Percentiles rank a stretch among this genome's conserved stretches.
Evolutionary conservation across 2,329 filamentous ascomycete genomes (phyloP).

Genomic region (Hypoxylon sp.): DNA sequence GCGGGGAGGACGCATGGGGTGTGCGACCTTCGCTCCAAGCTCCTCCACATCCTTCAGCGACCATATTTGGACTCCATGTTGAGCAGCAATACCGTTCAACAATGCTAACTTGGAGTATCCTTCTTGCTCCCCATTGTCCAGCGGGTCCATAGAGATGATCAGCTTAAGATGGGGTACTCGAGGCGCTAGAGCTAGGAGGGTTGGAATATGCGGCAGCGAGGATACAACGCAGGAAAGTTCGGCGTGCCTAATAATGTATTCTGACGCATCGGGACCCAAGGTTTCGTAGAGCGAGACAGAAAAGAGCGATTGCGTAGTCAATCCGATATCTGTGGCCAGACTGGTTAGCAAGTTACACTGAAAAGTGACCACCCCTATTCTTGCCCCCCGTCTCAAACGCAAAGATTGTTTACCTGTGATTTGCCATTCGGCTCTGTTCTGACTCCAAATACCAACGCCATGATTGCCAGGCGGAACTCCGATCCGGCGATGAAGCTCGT

Average conservation of each 20-base stretch:
- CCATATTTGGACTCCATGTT: conserved; percentile 82
- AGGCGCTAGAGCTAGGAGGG: conserved; percentile 82
- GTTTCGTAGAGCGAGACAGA: conserved; percentile 97
- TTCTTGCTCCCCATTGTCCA: conserved; percentile 81
- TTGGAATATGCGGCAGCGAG: conserved; percentile 83
- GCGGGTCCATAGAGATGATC: conserved; percentile 86
- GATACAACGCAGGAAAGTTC: conserved; percentile 80
- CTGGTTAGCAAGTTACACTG: conserved; percentile 30
- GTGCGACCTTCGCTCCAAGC: conserved; percentile 77
- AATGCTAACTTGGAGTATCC: conserved; percentile 85
- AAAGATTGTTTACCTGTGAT: conserved; percentile 70
- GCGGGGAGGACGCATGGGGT: conserved; percentile 77
- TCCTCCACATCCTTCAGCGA: conserved; percentile 85
- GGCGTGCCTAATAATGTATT: conserved; percentile 96
- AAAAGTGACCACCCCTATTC: background rate
- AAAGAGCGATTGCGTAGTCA: conserved; percentile 87
- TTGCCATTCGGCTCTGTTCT: conserved; percentile 91
- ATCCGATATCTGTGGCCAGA: conserved; percentile 76
- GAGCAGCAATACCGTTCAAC: conserved; percentile 79
- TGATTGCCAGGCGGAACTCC: conserved; percentile 77
- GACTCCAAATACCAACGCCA: conserved; percentile 86
- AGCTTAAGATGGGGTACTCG: conserved; percentile 84
- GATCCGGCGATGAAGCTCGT: conserved; percentile 81
- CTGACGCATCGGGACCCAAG: conserved; percentile 88
- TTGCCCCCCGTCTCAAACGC: background rate